phyloP scores from a whole-genome alignment of 179 eudicot species.

The Vitellaria paradoxa region DNA sequence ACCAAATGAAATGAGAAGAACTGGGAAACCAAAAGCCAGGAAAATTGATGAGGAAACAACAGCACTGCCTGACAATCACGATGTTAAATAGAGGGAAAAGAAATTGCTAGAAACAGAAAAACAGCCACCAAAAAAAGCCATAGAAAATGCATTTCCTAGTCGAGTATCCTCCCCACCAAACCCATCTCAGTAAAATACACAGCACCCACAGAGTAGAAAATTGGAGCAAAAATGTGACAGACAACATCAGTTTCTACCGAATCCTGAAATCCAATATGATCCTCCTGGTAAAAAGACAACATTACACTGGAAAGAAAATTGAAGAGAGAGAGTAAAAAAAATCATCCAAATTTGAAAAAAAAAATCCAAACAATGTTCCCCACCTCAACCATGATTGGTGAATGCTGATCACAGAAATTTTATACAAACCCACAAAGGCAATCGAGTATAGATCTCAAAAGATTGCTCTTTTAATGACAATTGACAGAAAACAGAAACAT shows the following conservation, averaged over 20 bases:
- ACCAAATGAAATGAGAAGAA: neutral
- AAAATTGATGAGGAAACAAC: neutral
- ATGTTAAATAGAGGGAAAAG: neutral
- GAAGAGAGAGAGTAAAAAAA: neutral
- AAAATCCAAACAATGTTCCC: neutral
- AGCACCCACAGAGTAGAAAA: neutral
- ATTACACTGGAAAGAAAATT: neutral
- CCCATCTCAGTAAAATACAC: neutral
- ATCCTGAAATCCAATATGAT: neutral
- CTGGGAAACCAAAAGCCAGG: neutral
- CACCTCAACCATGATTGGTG: neutral
- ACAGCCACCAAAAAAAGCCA: neutral
- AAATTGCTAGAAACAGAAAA: neutral
- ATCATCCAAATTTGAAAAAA: neutral
- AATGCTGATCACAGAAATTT: neutral
- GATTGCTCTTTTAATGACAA: neutral
- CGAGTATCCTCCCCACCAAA: neutral
- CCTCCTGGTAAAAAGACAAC: neutral
- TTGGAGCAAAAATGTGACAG: neutral
- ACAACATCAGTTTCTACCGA: too few relatives aligned
- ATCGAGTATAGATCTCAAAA: neutral
- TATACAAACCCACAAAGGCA: constrained; percentile 23
- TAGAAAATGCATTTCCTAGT: constrained; percentile 7
- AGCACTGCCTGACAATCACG: neutral
- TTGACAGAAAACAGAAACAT: neutral